Conservation (phyloP, 371 early-diverging fungal species). For the Dinochytrium kinnereticum region DNA sequence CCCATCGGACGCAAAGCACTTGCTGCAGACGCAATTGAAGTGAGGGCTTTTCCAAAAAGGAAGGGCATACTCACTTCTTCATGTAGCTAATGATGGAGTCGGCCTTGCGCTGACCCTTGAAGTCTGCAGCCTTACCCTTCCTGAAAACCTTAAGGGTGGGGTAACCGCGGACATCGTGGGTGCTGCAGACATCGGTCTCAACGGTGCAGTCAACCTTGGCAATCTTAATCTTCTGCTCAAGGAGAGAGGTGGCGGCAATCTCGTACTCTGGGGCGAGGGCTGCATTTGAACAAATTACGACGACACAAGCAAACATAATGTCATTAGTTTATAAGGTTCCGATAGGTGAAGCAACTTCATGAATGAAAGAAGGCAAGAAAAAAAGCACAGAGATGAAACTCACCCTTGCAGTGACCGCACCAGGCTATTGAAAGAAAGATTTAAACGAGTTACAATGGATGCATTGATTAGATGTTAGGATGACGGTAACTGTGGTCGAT, state of each 20-base stretch:
- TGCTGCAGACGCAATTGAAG: not conserved
- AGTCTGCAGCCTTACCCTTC: conserved; percentile 71
- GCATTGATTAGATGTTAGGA: not conserved
- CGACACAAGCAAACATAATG: conserved; percentile 3
- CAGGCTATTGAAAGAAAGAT: conserved; percentile 44
- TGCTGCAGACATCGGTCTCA: conserved; percentile 79
- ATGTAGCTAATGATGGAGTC: conserved; percentile 86
- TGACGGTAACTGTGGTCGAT: not conserved
- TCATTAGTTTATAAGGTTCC: too few species aligned
- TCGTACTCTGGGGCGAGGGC: conserved; percentile 89
- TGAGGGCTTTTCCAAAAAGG: not conserved
- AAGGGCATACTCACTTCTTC: conserved; percentile 71
- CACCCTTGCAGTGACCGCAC: conserved; percentile 91
- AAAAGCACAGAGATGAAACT: not conserved
- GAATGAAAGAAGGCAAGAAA: too few species aligned
- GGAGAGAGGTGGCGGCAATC: conserved; percentile 80
- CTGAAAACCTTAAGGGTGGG: conserved; percentile 92
- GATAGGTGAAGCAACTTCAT: too few species aligned
- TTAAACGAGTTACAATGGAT: not conserved
- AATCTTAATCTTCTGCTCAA: conserved; percentile 69
- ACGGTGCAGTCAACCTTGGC: conserved; percentile 97
- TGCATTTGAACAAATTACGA: not conserved
- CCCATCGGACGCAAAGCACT: not conserved
- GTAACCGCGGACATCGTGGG: conserved; percentile 83
- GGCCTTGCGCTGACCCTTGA: conserved; percentile 83